Conservation (phyloP, 1,284 basidiomycete genomes). For the Tremellales sp. region DNA sequence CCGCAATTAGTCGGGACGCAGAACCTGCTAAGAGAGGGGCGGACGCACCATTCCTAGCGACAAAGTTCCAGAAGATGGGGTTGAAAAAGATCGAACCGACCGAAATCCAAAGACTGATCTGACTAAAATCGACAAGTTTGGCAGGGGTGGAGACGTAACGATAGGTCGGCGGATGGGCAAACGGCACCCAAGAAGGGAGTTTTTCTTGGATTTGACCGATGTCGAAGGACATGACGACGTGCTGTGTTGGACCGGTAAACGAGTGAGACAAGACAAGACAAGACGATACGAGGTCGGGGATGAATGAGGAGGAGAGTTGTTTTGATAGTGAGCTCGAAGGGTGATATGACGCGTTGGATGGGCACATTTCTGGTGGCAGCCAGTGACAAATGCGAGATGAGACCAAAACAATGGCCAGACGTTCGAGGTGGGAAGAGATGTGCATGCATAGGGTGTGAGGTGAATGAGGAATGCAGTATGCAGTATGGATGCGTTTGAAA, state of each 20-base stretch:
- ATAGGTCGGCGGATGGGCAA: not conserved
- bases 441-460: no score
- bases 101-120: constrained; percentile 63
- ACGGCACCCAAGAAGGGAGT: not conserved
- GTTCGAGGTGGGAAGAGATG: no score
- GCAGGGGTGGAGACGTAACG: not conserved
- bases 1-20: not conserved
- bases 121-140: constrained; percentile 54
- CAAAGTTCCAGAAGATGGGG: constrained; percentile 91
- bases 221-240: no score
- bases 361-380: no score
- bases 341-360: not conserved
- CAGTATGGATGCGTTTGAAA: no score
- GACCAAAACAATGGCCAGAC: no score
- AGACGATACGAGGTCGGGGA: not conserved
- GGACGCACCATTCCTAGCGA: constrained; percentile 79
- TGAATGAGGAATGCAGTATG: no score
- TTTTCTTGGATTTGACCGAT: not conserved
- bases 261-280: not conserved
- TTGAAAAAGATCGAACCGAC: constrained; percentile 74
- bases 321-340: not conserved
- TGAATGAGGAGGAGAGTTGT: not conserved
- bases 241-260: no score
- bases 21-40: not conserved
- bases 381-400: no score